Base-by-base conservation (phyloP, 2,329 filamentous ascomycete species). In the Sordariomycetes sp. region DNA sequence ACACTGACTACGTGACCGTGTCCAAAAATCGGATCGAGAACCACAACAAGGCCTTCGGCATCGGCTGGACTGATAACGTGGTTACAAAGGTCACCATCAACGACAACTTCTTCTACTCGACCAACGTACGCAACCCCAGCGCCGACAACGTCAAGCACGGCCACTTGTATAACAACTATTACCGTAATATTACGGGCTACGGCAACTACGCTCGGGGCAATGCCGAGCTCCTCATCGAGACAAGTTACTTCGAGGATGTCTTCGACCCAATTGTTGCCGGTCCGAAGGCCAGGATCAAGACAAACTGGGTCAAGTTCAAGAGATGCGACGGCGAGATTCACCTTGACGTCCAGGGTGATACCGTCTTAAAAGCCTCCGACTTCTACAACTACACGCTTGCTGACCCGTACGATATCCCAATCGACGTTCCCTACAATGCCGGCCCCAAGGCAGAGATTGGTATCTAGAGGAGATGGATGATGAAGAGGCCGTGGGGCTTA, bases 241-340 rank as follows among this genome's bases (percentile, higher is more conserved):
- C 61, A 28, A 58, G 59, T 13, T 62, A 59, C 34, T 62, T 62
- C 4, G 58, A 61, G 34, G 57, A 62, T n/a, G 56, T 56, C 2
- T 57, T 56, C 42, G 58, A 61, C 25, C 60, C 60, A 1, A 34
- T 60, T 42, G 59, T 60, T 10, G 56, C 56, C 20, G 59, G 56
- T 17, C 57, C 56, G 13, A 53, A 59, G 24, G 52, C 54, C 20
- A 56, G 42, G 64, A 75, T 74, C 42, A 66, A 70, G 15, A 65
- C 72, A 51, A 66, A 65, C 1, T 75, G 75, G 5, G 76, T 71
- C 59, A 73, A 72, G 17, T 68, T 75, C 36, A 64, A 69, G 24
- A 67, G 62, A 10, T 69, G 74, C 60, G 77, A 78, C 58, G 65
- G 76, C 62, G 76, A 75, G 57, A 70, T 60, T 34, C 65, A 69